phyloP scores from a whole-genome alignment of 139 green algal genomes.

The Edaphochlamys debaryana region DNA sequence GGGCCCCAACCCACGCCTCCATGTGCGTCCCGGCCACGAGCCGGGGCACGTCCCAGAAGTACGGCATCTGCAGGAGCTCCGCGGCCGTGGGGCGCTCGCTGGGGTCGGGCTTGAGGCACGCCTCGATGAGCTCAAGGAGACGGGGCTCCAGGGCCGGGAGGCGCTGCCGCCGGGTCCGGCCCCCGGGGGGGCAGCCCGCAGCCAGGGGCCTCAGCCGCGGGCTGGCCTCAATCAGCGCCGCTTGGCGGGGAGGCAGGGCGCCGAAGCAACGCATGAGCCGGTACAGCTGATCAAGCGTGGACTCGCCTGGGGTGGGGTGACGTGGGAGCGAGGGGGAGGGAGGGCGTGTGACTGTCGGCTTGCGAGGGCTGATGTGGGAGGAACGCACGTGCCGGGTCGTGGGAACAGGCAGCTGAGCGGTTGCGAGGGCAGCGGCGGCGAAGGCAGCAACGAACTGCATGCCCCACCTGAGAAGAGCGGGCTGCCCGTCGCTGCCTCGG shows the following conservation, averaged over 20 bases:
- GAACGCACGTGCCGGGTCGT: neutral
- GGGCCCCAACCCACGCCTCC: too few relatives aligned
- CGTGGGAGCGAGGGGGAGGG: neutral
- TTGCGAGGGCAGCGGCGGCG: neutral
- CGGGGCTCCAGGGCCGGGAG: neutral
- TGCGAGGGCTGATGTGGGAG: neutral
- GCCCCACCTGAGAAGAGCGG: constrained; percentile 9
- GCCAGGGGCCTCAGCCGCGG: neutral
- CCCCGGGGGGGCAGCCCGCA: neutral
- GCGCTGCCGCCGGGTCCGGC: neutral
- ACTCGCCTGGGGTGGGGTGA: neutral
- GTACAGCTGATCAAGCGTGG: constrained; percentile 80
- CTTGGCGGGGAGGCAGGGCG: constrained; percentile 49
- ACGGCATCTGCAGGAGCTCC: constrained; percentile 16
- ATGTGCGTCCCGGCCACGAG: neutral
- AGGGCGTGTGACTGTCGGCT: neutral
- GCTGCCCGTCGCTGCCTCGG: constrained; percentile 4
- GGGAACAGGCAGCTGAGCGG: neutral
- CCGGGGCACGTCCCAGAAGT: constrained; percentile 3
- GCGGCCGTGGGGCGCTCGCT: neutral
- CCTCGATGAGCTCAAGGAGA: neutral
- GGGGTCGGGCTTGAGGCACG: constrained; percentile 5
- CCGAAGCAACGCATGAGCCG: constrained; percentile 67
- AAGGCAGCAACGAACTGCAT: neutral
- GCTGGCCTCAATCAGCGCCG: constrained; percentile 30